phyloP scores from a whole-genome alignment of 1,284 basidiomycete genomes.

The Meira miltonrushii region DNA sequence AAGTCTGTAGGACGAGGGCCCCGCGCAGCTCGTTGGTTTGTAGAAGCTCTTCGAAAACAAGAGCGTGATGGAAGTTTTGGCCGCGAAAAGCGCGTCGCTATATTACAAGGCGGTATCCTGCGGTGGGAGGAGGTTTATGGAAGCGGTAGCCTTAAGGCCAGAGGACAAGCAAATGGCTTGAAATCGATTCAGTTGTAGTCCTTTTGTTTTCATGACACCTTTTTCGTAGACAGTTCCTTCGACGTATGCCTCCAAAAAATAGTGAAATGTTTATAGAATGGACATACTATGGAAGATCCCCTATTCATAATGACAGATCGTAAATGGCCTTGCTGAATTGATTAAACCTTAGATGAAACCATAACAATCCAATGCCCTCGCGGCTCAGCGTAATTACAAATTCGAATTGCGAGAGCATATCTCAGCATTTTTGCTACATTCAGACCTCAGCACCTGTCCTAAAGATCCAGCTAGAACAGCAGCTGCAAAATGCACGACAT shows the following conservation, averaged over 20 bases:
- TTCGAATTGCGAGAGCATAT: constrained; percentile 1
- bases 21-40: constrained; percentile 47
- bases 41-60: constrained; percentile 34
- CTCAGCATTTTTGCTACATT: not conserved
- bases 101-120: constrained; percentile 46
- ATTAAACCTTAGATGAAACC: not conserved
- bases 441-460: too few relatives aligned
- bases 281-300: not conserved
- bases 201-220: not conserved
- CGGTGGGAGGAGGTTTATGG: constrained; percentile 32
- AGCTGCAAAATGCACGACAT: too few relatives aligned
- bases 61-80: constrained; percentile 10
- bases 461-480: too few relatives aligned
- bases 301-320: not conserved
- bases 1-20: constrained; percentile 42
- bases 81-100: constrained; percentile 20
- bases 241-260: not conserved
- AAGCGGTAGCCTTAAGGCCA: constrained; percentile 17
- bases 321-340: not conserved
- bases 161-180: constrained; percentile 28
- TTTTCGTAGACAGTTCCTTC: not conserved
- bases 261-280: not conserved
- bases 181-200: constrained; percentile 19
- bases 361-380: not conserved
- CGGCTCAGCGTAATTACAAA: too few relatives aligned